Base-by-base conservation (phyloP, 2,329 filamentous ascomycete species). In the Colletotrichum magnum region DNA sequence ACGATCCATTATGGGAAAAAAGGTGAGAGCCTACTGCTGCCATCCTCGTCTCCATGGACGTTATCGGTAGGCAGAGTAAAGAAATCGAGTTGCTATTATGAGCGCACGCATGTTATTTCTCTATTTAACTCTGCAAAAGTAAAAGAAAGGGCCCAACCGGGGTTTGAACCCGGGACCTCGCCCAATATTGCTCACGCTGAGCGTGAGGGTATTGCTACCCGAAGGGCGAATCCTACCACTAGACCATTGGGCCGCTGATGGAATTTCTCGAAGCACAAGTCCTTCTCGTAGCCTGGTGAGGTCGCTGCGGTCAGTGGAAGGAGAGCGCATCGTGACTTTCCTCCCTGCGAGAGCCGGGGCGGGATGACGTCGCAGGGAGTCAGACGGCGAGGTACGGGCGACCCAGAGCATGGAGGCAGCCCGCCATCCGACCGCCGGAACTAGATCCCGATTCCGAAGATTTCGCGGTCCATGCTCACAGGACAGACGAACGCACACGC, bases 211-310 rank as follows among this genome's bases (percentile, higher is more conserved):
- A 32, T 41, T 26, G 16, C 53, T 39, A 68, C 65, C 65, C 65
- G 65, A 68, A 68, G 65, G 65, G 65, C 60, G 65, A 68, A 68
- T 68, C 65, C 53, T 68, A 68, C 65, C 65, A 65, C 65, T 68
- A 68, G 65, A 68, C 60, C 65, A 68, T 68, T 64, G 61, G 61
- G 60, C 48, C 65, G 21, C 16, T 16, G 18, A 36, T 64, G 26
- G 24, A 5, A 6, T 5, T 5, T 5, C 4, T 1, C 1, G 12
- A 47, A 45, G n/a, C 24, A 47, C 50, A 62, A 54, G 36, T 54
- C 32, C 5, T 36, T 47, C 12, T 53, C 26, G 39, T 54, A 36
- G 48, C 21, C 12, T 45, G 10, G 16, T 4, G 16, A 4, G 18
- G 26, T 4, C 39, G 45, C n/a, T 48, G 45, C 13, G 45, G 45